Evolutionary conservation across 2,329 filamentous ascomycete species (phyloP), one percentile per base, ranked within the genome.

Genomic region (Intubia oerlemansii): DNA sequence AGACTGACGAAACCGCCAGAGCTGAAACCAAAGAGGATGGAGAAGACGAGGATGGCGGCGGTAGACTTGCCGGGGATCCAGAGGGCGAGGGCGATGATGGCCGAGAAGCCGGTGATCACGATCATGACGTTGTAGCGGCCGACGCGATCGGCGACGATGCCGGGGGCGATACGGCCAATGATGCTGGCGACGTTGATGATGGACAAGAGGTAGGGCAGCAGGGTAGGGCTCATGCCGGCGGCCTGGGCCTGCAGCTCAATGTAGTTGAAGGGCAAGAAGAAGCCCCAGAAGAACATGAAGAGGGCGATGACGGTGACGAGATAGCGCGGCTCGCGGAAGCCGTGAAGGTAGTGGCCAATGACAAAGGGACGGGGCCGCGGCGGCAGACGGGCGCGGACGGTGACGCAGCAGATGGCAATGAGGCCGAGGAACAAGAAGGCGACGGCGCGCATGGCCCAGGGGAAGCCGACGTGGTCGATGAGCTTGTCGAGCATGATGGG

Each of bases 181-280:
- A 57, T 51, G 1, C 58, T 63, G 17, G 62, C 62, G 2, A 57
- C 59, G 41, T 73, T 74, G 41, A 73, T 51, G 34, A 74, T 60
- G n/a, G 65, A 55, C 7, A 74, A 51, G 21, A 73, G 53, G 41
- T 73, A 73, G 42, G 71, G 70, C 3, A 61, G 59, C 1, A 72
- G 46, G 11, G 55, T 48, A 7, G 49, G 46, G 8, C 59, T 55
- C 17, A 38, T 25, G 32, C 50, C 46, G 1, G 49, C 46, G 0
- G 53, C 42, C 10, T 62, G 49, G 9, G 61, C 64, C 41, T 62
- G 72, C 5, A 59, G 49, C 32, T 62, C 57, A 19, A 65, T 49
- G 44, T 60, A 66, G 44, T 65, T 63, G 29, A 66, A 49, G 18
- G 61, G 36, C 29, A 58, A 56, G 37, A 66, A 59, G 39, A 59